A percentile compares a stretch with the other conserved stretches of the same genome.
phyloP scores from a whole-genome alignment of 2,329 filamentous ascomycete species.

The Seiridium unicorne region DNA sequence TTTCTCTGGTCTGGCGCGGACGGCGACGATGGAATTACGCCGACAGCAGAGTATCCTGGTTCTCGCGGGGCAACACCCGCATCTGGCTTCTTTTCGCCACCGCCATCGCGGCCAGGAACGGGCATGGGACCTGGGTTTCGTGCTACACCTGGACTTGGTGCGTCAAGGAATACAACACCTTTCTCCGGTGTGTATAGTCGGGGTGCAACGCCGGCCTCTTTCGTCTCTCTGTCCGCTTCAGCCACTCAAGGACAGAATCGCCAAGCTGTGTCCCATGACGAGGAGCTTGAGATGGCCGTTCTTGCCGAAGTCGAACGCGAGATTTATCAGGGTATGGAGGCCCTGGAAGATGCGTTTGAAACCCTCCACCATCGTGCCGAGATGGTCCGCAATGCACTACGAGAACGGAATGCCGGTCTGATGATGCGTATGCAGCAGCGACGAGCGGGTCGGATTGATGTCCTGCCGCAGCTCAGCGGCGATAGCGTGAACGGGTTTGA shows the following conservation, averaged over 20 bases:
- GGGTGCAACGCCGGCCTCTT: constrained; percentile 54
- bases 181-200: constrained; percentile 52
- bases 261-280: constrained; percentile 78
- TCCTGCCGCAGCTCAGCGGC: constrained; percentile 44
- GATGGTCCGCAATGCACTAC: constrained; percentile 71
- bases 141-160: constrained; percentile 36
- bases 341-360: constrained; percentile 91
- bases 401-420: constrained; percentile 79
- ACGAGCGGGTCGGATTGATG: constrained; percentile 47
- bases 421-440: constrained; percentile 62
- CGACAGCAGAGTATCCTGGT: constrained; percentile 38
- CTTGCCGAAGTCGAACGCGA: constrained; percentile 90
- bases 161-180: constrained; percentile 46
- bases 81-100: constrained; percentile 41
- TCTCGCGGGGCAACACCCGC: constrained; percentile 56
- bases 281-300: constrained; percentile 88
- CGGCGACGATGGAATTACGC: constrained; percentile 39
- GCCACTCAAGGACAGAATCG: constrained; percentile 39
- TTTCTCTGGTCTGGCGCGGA: constrained; percentile 94
- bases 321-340: constrained; percentile 93
- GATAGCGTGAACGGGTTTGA: constrained; percentile 49
- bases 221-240: constrained; percentile 35
- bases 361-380: constrained; percentile 84
- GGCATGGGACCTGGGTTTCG: constrained; percentile 27
- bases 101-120: constrained; percentile 38